phyloP scores from a whole-genome alignment of 352 stramenopile species.

The Phytophthora nicotianae region DNA sequence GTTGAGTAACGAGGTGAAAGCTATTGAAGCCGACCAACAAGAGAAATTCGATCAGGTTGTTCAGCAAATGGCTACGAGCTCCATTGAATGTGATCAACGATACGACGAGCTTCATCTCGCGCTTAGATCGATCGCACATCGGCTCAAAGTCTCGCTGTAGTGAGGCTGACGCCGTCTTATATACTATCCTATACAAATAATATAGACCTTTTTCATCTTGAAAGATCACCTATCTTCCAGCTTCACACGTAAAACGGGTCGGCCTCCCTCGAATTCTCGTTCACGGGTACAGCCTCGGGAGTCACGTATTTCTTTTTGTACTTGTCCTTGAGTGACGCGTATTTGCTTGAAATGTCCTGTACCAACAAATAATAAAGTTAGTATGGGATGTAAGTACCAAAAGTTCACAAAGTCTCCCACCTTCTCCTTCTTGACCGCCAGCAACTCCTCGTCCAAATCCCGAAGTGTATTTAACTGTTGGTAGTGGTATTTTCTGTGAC shows the following conservation, averaged over 20 bases:
- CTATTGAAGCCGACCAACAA: constrained; percentile 39
- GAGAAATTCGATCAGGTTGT: constrained; percentile 38
- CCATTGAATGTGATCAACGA: constrained; percentile 38
- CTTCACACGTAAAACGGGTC: constrained; percentile 51
- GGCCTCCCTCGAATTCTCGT: constrained; percentile 15
- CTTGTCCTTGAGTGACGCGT: constrained; percentile 70
- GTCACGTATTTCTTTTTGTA: constrained; percentile 80
- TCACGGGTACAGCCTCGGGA: constrained; percentile 39
- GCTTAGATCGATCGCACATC: constrained; percentile 45
- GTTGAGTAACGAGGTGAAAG: constrained; percentile 51
- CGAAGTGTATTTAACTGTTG: constrained; percentile 55
- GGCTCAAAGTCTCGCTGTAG: constrained; percentile 49
- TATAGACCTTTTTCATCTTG: constrained; percentile 15
- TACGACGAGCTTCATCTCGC: constrained; percentile 49
- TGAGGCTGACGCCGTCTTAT: too few relatives aligned
- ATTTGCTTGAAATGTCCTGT: constrained; percentile 79
- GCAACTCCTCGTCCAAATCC: constrained; percentile 73
- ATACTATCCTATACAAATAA: constrained; percentile 8
- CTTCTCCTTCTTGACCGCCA: constrained; percentile 72
- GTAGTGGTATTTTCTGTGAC: constrained; percentile 66
- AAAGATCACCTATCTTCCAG: not conserved
- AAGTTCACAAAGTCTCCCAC: constrained; percentile 23
- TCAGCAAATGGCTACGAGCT: constrained; percentile 37
- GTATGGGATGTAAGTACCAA: not conserved
- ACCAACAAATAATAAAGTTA: not conserved